A percentile compares a stretch with the other conserved stretches of the same genome.
Conservation (phyloP, 495 filamentous ascomycete genomes). For the Halenospora varia region DNA sequence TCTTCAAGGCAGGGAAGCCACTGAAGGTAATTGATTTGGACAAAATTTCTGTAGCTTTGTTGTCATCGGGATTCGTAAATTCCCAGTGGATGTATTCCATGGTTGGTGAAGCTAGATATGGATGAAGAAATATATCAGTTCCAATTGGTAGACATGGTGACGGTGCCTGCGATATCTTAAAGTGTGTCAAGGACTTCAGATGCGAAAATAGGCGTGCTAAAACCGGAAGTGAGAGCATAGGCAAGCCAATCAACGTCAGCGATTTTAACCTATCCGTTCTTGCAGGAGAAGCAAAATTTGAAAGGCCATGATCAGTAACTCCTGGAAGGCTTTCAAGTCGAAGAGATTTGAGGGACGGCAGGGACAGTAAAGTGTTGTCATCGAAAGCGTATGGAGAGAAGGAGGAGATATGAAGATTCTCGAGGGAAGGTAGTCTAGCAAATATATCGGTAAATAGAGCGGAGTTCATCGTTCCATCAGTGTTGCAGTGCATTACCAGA, state of each 20-base stretch:
- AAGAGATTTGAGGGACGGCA: slow-evolving; percentile 71
- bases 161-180: slow-evolving; percentile 66
- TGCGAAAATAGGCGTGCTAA: slow-evolving; percentile 74
- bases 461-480: slow-evolving; percentile 60
- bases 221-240: slow-evolving; percentile 60
- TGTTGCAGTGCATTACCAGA: slow-evolving; percentile 64
- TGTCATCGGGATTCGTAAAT: slow-evolving; percentile 46
- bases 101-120: slow-evolving; percentile 63
- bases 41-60: slow-evolving; percentile 62
- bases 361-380: slow-evolving; percentile 57
- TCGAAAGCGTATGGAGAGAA: slow-evolving; percentile 71
- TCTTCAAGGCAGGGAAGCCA: slow-evolving; percentile 67
- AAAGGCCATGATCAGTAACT: slow-evolving; percentile 71
- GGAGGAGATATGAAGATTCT: slow-evolving; percentile 69
- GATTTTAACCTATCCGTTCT: slow-evolving; percentile 52
- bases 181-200: slow-evolving; percentile 55
- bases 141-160: slow-evolving; percentile 57
- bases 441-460: slow-evolving; percentile 66
- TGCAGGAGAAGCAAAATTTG: slow-evolving; percentile 59
- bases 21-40: slow-evolving; percentile 63
- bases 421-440: slow-evolving; percentile 61
- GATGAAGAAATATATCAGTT: slow-evolving; percentile 58
- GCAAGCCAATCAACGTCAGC: slow-evolving; percentile 62
- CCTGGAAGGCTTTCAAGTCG: slow-evolving; percentile 69
- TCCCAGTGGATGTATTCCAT: slow-evolving; percentile 81